Conservation (phyloP, 2,329 filamentous ascomycete genomes). For the Fusarium decemcellulare region DNA sequence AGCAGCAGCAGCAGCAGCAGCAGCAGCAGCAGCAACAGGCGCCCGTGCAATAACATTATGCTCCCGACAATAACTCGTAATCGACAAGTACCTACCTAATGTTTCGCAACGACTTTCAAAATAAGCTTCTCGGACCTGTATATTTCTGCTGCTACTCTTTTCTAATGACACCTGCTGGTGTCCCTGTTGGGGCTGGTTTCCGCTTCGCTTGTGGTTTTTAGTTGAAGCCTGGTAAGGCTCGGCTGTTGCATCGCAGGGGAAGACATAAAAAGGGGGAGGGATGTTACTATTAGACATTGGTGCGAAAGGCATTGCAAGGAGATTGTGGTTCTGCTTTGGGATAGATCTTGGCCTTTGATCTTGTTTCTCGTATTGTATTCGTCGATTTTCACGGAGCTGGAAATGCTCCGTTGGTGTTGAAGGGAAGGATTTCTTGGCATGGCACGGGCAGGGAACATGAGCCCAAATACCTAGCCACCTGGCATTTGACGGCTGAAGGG, state of each 20-base stretch:
- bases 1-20: constrained; percentile 35
- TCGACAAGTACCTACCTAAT: constrained; percentile 39
- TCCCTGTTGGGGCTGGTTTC: constrained; percentile 42
- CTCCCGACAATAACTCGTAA: constrained; percentile 21
- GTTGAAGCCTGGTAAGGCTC: constrained; percentile 15
- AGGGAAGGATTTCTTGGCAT: constrained; percentile 16
- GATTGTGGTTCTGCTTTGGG: constrained; percentile 26
- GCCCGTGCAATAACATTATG: constrained; percentile 37
- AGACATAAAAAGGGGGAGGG: constrained; percentile 37
- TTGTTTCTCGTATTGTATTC: constrained; percentile 15
- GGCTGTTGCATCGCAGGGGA: constrained; percentile 39
- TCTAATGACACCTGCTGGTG: constrained; percentile 43
- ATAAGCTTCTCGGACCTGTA: constrained; percentile 48
- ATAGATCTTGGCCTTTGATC: constrained; percentile 32
- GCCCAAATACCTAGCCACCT: background rate
- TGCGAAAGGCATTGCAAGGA: constrained; percentile 27
- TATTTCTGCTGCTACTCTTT: constrained; percentile 45
- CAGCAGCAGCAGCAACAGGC: constrained; percentile 41
- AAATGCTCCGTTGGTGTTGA: constrained; percentile 6
- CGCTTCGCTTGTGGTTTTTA: constrained; percentile 30
- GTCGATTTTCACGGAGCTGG: constrained; percentile 1
- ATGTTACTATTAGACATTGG: constrained; percentile 36
- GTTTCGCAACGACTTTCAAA: constrained; percentile 43
- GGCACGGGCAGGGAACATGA: constrained; percentile 2
- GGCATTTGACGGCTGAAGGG: background rate